Evolutionary conservation across 169 alveolate species (phyloP), one percentile per base, ranked within the genome.

Genomic region (Eimeria sp.): DNA sequence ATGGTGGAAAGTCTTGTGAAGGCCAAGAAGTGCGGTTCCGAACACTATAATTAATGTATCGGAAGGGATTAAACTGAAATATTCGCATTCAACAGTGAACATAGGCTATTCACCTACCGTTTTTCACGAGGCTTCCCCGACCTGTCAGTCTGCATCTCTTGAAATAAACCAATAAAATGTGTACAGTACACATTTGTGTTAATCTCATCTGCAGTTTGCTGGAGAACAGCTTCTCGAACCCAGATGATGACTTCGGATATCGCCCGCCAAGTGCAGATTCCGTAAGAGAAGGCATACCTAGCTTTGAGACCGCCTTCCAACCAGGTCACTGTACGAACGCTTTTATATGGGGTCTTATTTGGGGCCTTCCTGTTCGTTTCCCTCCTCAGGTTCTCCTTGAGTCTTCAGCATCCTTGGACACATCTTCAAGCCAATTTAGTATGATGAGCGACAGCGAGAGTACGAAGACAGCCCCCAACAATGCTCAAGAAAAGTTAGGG

Each of bases 1-100:
- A 87, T 87, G 93, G 74, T 60, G 62, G 64, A 87, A 60, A 87
- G 93, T 64, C 93, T 87, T 43, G 49, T 60, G 56, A 37, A 52
- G 46, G 46, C 93, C 60, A 37, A 62, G 10, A 52, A 87, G 93
- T 87, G 64, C 83, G 64, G 37, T 16, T 49, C 16, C 49, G 20
- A 52, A 52, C 88, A 49, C 68, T 8, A 49, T 13, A n/a, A 78
- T n/a, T 23, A 56, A 9, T 54, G 25, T 0, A 25, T 20, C 87
- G 23, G 27, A 64, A 46, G 11, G 40, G 62, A 23, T 27, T 43
- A 23, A 27, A 16, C 46, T 77, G 40, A 77, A 46, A 49, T 10
- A 49, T 33, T 13, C 52, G 18, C 37, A 33, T 33, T 13, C 80
- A 33, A 33, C 52, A 71, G 13, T 71, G 11, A 71, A 16, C 25